These are phyloP conservation scores for Quercus robur DNA, from an alignment of 306 rosid species.

Conservation along the genomic window DNA sequence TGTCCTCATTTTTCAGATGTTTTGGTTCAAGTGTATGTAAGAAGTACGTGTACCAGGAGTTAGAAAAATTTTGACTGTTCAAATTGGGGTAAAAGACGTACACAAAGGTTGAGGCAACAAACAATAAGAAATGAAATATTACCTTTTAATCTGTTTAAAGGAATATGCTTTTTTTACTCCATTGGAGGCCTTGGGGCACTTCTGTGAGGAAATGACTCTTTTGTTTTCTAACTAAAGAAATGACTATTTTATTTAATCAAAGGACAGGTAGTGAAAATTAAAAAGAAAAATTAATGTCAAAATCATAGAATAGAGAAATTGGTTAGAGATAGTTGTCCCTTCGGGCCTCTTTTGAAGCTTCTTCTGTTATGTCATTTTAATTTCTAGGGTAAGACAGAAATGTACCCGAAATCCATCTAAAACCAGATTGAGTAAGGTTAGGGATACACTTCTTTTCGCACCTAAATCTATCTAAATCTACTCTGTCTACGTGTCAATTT, in stretches of 20 bases:
- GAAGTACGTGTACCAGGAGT: not conserved
- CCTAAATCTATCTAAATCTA: too few relatives aligned
- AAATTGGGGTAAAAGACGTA: slow-evolving; percentile 2
- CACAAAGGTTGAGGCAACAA: not conserved
- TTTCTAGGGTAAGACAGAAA: too few relatives aligned
- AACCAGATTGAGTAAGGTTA: too few relatives aligned
- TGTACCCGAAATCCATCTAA: not conserved
- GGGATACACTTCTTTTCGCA: too few relatives aligned
- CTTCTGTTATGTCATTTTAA: not conserved
- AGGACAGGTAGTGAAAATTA: not conserved
- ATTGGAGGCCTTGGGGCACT: not conserved
- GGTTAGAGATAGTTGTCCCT: not conserved
- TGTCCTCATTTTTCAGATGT: not conserved
- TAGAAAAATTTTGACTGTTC: slow-evolving; percentile 21
- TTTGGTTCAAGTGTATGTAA: slow-evolving; percentile 1
- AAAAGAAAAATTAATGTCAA: not conserved
- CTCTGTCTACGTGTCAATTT: too few relatives aligned
- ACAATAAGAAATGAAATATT: not conserved
- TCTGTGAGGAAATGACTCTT: not conserved
- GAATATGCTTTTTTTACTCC: not conserved
- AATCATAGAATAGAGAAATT: not conserved
- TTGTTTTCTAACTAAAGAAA: not conserved
- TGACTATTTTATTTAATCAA: not conserved
- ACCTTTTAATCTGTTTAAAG: not conserved
- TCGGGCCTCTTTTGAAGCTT: not conserved